Base-by-base conservation (phyloP, 805 yeast species). In the Komagataella pastoris region DNA sequence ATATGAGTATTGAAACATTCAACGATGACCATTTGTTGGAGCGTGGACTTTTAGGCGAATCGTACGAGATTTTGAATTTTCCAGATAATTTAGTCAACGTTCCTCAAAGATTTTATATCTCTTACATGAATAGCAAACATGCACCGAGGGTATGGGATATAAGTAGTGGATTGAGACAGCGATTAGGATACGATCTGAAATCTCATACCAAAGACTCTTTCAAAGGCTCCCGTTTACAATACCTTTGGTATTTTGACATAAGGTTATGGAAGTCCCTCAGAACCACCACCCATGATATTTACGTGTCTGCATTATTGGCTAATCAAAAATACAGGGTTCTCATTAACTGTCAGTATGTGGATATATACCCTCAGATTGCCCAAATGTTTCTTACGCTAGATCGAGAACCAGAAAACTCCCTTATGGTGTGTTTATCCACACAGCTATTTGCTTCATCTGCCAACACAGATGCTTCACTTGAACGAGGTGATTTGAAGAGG, bases 401-500 rank as follows among this genome's bases (percentile, higher is more conserved):
- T 60, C 74, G 96, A 54, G 98, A 93, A 60, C 96, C 97, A 0
- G 96, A 89, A 58, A 67, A 79, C 51, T 87, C 91, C 10, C 74
- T 86, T 3, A 73, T 90, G 70, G 75, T 82, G 44, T 79, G 83
- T 44, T 67, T 91, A 18, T 81, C 95, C 0, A 81, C 91, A 0
- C 99, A 93, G 65, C 68, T 93, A 19, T 89, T 89, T 65, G 90
- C 97, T 0, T 84, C 95, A 51, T 97, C 97, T 0, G 77, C 89
- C 0, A 83, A 85, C 56, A 82, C 95, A 0, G 76, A 77, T 1
- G 68, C 79, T 24, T 76, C 86, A 23, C 73, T 81, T 6, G 65
- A 70, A 30, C 85, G 81, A 58, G 88, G 88, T 7, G 87, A 83
- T 54, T 66, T 84, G 18, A 71, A 81, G 2, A 72, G 80, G 49